Base-by-base conservation (phyloP, 2,329 filamentous ascomycete genomes). In the Dissoconium aciculare region DNA sequence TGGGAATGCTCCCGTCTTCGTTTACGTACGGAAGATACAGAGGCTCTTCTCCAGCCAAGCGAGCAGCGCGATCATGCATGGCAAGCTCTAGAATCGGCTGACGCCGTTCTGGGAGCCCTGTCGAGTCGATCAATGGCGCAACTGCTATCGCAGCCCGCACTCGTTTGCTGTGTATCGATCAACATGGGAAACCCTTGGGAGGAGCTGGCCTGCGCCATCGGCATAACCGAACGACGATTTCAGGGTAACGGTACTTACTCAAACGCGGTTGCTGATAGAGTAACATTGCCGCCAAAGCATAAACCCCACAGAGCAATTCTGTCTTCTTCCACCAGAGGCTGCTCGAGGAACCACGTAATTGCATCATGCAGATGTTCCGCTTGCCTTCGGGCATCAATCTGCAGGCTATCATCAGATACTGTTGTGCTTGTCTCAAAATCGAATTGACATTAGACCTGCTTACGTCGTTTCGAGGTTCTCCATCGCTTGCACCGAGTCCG, bases 281-380 rank as follows among this genome's bases (percentile, higher is more conserved):
- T 19, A 8, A 30, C 23, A 17, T 30, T 30, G 4, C 27, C 27
- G 15, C 23, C 27, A 11, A 30, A 30, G 27, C 27, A 30, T n/a
- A 30, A 17, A 13, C 27, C 27, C 27, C 27, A 30, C 8, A 30
- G 27, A 4, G 23, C 27, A 16, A 30, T 30, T 13, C 23, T 30
- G n/a, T 17, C 27, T 9, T 15, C 15, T 5, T 30, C 27, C 8
- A 30, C 27, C 4, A 30, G 15, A 13, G 27, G 14, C 8, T 30
- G 12, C n/a, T 30, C 15, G 6, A 17, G 23, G 12, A 30, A 17
- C 14, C 14, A 30, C 4, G 27, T 30, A n/a, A 30, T 17, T 4
- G 27, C 11, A 13, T 30, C 27, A 12, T 19, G 17, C n/a, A 30
- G 23, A 16, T 30, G 15, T 30, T 30, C 27, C 8, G 14, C n/a